Conservation (phyloP, 2,329 filamentous ascomycete genomes). For the Pseudofabraea citricarpa region DNA sequence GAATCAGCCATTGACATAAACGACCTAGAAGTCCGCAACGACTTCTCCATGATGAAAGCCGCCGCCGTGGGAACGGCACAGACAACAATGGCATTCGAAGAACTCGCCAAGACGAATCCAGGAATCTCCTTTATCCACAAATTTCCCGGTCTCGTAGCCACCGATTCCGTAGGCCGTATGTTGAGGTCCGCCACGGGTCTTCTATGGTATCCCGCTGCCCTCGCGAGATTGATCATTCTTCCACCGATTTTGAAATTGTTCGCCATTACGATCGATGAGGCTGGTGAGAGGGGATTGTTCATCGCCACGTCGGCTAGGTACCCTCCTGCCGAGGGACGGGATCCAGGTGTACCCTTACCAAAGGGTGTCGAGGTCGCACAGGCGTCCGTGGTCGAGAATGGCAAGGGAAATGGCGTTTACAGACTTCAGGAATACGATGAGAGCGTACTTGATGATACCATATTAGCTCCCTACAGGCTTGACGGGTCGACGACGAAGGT, state of each 20-base stretch:
- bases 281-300: conserved; percentile 35
- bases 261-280: conserved; percentile 23
- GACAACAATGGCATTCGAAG: conserved; percentile 45
- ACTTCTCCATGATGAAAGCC: conserved; percentile 32
- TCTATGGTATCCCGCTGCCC: conserved; percentile 13
- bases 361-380: conserved; percentile 17
- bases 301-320: conserved; percentile 32
- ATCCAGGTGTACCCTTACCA: conserved; percentile 14
- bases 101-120: conserved; percentile 40
- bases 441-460: conserved; percentile 18
- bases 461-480: conserved; percentile 22
- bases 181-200: conserved; percentile 18
- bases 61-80: conserved; percentile 44
- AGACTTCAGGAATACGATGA: conserved; percentile 31
- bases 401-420: conserved; percentile 34
- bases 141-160: conserved; percentile 34
- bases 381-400: conserved; percentile 27
- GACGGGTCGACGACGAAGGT: conserved; percentile 27
- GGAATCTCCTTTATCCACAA: conserved; percentile 35
- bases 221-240: conserved; percentile 16
- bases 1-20: conserved; percentile 47
- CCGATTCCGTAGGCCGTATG: conserved; percentile 26
- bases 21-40: conserved; percentile 30
- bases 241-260: conserved; percentile 27
- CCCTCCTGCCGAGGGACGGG: conserved; percentile 16